Conservation (phyloP, 805 yeast species). For the Middelhovenomyces tepae region DNA sequence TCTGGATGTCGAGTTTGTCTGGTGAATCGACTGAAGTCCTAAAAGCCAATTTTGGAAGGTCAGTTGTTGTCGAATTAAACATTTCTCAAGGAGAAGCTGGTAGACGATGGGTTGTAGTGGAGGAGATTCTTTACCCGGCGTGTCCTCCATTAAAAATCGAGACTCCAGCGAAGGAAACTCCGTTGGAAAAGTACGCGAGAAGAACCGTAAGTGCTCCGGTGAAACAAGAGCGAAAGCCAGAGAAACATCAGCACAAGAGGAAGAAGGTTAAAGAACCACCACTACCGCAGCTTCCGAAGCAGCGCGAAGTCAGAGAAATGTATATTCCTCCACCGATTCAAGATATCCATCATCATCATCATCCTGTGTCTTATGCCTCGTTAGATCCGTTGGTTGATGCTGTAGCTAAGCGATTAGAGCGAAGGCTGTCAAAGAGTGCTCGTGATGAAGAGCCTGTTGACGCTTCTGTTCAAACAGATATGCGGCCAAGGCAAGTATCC, state of each 20-base stretch:
- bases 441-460: no score
- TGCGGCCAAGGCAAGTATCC: no score
- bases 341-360: slow-evolving; percentile 2
- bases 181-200: not conserved
- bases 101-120: slow-evolving; percentile 24
- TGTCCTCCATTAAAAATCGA: slow-evolving; percentile 4
- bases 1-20: slow-evolving; percentile 75
- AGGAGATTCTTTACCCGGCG: slow-evolving; percentile 19
- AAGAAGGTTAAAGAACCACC: slow-evolving; percentile 6
- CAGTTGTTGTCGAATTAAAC: slow-evolving; percentile 74
- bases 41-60: slow-evolving; percentile 68
- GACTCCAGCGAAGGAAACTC: slow-evolving; percentile 1
- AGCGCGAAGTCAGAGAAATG: slow-evolving; percentile 1
- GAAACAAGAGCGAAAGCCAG: slow-evolving; percentile 7
- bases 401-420: slow-evolving; percentile 8
- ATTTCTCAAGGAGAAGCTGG: slow-evolving; percentile 51
- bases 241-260: slow-evolving; percentile 8
- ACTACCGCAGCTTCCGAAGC: not conserved
- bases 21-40: slow-evolving; percentile 60
- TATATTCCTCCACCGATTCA: not conserved
- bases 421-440: no score
- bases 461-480: no score
- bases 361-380: slow-evolving; percentile 6
- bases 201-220: not conserved
- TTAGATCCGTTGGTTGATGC: slow-evolving; percentile 10